Evolutionary conservation across 2,329 filamentous ascomycete species (phyloP).

Genomic region (Gnomoniopsis smithogilvyi): DNA sequence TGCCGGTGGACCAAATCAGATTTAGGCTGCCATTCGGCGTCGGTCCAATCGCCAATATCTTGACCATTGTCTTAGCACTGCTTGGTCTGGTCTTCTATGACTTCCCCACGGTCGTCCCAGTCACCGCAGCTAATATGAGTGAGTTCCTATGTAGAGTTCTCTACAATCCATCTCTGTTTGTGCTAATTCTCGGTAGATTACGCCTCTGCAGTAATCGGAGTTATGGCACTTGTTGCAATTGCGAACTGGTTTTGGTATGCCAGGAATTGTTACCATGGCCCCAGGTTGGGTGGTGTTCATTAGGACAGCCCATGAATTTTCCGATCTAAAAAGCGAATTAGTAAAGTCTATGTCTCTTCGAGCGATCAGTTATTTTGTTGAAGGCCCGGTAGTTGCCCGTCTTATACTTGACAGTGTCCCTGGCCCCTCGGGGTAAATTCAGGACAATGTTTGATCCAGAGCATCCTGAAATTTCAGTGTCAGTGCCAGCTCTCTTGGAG

Average conservation of each 20-base stretch:
- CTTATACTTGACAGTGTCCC: too few relatives aligned
- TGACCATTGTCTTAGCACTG: conserved; percentile 11
- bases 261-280: conserved; percentile 9
- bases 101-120: conserved; percentile 10
- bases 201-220: conserved; percentile 14
- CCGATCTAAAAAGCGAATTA: background rate
- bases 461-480: too few relatives aligned
- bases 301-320: background rate
- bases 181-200: conserved; percentile 6
- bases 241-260: conserved; percentile 16
- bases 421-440: too few relatives aligned
- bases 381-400: too few relatives aligned
- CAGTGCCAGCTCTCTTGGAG: too few relatives aligned
- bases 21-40: conserved; percentile 1
- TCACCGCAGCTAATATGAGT: conserved; percentile 14
- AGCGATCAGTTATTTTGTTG: too few relatives aligned
- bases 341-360: too few relatives aligned
- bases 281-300: background rate
- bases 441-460: too few relatives aligned
- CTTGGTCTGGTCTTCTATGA: conserved; percentile 13
- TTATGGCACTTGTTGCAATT: conserved; percentile 4
- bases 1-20: background rate
- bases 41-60: conserved; percentile 3
- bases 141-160: background rate
- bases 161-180: background rate